Base-by-base conservation (phyloP, 106 monocot species). In the Phalaenopsis aphrodite region DNA sequence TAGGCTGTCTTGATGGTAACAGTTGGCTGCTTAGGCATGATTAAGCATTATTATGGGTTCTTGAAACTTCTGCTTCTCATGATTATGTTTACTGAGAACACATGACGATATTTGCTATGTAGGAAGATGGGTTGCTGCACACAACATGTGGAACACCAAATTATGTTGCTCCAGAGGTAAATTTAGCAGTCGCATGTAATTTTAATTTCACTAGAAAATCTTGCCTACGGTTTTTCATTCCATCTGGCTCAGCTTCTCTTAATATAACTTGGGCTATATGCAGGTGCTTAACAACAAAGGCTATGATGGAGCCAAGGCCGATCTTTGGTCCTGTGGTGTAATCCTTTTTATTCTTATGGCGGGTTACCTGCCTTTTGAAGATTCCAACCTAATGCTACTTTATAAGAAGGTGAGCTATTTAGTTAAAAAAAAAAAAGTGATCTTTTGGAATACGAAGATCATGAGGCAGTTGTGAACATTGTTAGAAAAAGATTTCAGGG, bases 91-190 rank as follows among this genome's bases (percentile, higher is more conserved):
- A 36, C 16, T 52, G 23, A 76, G 12, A 76, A 30, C 19, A 48
- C 1, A 21, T 49, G 23, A n/a, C 3, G 12, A 47, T 73, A 46
- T 61, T 46, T 36, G 23, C 67, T 67, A 0, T 80, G 39, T 82
- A 96, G 96, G 94, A 92, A 66, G 97, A 97, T 86, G 97, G 97
- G 1, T 78, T 94, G 42, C 90, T 97, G 58, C 92, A 97, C 80
- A 97, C 97, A 39, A 92, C 94, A 65, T 97, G 97, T 83, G 97
- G 97, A 45, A 97, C 94, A 47, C 97, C 97, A 81, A 97, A 97
- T 75, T 97, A 97, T 80, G 91, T 97, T 61, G 97, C 97, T 72
- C 92, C 94, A 47, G 94, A 90, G 85, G 90, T 90, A 78, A 14
- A 8, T 57, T 61, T 72, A 43, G 64, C 45, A 42, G 41, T 23